Evolutionary conservation across 305 asterid species (phyloP).

Genomic region (Fraxinus angustifolia): DNA sequence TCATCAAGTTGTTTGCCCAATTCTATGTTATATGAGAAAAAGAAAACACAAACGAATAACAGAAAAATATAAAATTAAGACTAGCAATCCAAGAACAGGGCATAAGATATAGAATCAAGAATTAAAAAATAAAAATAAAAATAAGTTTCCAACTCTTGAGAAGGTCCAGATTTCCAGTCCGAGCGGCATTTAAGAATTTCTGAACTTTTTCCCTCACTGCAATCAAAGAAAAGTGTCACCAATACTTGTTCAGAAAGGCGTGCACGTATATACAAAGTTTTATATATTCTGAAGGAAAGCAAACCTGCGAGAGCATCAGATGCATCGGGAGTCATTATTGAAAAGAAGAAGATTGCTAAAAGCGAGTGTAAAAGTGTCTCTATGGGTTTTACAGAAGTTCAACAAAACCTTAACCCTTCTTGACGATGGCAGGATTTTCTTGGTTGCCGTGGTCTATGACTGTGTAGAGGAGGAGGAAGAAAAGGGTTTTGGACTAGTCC

Average conservation of each 20-base stretch:
- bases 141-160: slow-evolving; percentile 52
- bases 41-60: background rate
- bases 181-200: slow-evolving; percentile 67
- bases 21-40: slow-evolving; percentile 32
- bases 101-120: background rate
- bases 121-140: background rate
- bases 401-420: background rate
- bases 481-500: background rate
- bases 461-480: background rate
- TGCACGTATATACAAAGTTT: background rate
- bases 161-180: slow-evolving; percentile 62
- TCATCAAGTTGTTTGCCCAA: slow-evolving; percentile 68
- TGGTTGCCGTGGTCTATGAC: background rate
- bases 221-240: slow-evolving; percentile 14
- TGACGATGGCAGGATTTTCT: background rate
- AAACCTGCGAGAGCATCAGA: slow-evolving; percentile 90
- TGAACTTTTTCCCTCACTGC: slow-evolving; percentile 80
- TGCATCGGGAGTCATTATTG: slow-evolving; percentile 53
- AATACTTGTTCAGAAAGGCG: background rate
- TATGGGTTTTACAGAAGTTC: background rate
- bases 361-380: background rate
- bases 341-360: background rate
- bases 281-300: background rate
- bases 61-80: slow-evolving; percentile 3
- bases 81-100: background rate